Evolutionary conservation across 2,329 filamentous ascomycete genomes (phyloP).

Genomic region (Cordyceps javanica): DNA sequence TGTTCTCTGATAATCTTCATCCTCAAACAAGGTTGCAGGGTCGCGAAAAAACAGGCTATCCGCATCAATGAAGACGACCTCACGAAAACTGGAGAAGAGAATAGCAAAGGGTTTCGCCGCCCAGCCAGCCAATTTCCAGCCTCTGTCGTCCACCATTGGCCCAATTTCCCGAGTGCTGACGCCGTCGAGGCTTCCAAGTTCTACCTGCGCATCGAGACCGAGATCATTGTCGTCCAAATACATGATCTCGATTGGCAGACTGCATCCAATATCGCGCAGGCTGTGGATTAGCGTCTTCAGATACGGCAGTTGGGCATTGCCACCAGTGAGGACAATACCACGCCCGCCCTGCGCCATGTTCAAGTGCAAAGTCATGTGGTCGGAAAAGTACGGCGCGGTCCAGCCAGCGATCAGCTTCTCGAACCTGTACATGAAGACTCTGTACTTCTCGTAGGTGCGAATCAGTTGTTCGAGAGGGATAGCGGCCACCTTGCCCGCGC

Average conservation of each 20-base stretch:
- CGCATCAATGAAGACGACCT: conserved; percentile 4
- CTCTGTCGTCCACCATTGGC: conserved; percentile 4
- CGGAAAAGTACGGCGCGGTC: conserved; percentile 4
- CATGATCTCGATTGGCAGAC: conserved; percentile 6
- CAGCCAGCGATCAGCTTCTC: conserved; percentile 1
- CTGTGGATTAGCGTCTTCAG: background rate
- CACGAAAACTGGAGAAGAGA: conserved; percentile 2
- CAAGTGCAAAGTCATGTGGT: conserved; percentile 3
- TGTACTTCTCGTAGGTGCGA: conserved; percentile 2
- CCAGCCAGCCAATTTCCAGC: conserved; percentile 4
- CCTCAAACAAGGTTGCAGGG: background rate
- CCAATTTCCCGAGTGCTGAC: background rate
- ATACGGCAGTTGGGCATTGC: background rate
- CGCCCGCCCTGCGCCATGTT: conserved; percentile 2
- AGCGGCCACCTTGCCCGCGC: background rate
- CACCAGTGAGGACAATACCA: background rate
- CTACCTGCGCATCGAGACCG: background rate
- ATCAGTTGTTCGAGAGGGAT: background rate
- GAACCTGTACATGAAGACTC: background rate
- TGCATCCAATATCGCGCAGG: conserved; percentile 5
- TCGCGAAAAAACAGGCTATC: conserved; percentile 3
- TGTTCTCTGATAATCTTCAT: background rate
- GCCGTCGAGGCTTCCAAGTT: background rate
- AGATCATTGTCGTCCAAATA: background rate
- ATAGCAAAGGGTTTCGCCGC: background rate